A percentile compares a stretch with the other conserved stretches of the same genome.
These are phyloP conservation scores for Sanghuangporus weigelae DNA, from an alignment of 1,284 basidiomycete genomes.

Conservation along the genomic window DNA sequence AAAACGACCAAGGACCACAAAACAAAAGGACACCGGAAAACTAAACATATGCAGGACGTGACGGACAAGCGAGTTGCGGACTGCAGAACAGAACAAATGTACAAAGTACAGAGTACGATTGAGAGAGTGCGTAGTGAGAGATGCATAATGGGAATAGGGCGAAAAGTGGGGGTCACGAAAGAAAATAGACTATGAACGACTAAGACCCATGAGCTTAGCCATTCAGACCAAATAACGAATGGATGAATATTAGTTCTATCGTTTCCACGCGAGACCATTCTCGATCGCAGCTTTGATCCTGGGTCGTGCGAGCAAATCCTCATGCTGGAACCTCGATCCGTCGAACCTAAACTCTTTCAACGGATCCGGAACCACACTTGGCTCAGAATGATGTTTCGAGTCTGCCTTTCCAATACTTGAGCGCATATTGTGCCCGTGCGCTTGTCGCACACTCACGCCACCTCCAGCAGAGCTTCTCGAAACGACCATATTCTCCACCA, in stretches of 20 bases:
- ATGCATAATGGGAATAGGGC: too few species aligned
- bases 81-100: neutral
- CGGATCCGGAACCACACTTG: neutral
- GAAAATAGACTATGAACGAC: neutral
- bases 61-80: too few species aligned
- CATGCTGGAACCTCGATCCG: slow-evolving; percentile 9
- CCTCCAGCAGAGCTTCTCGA: neutral
- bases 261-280: slow-evolving; percentile 10
- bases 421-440: neutral
- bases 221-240: too few species aligned
- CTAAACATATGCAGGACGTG: too few species aligned
- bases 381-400: neutral
- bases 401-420: neutral
- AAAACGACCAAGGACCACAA: too few species aligned
- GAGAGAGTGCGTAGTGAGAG: too few species aligned
- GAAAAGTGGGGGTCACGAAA: neutral
- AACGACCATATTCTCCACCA: slow-evolving; percentile 4
- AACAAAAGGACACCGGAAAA: too few species aligned
- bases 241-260: neutral
- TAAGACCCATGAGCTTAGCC: neutral
- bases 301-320: neutral
- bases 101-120: neutral
- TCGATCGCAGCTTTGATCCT: neutral
- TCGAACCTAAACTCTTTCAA: slow-evolving; percentile 13
- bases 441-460: neutral